phyloP scores from a whole-genome alignment of 1,284 basidiomycete genomes.

The Vanrija pseudolonga region DNA sequence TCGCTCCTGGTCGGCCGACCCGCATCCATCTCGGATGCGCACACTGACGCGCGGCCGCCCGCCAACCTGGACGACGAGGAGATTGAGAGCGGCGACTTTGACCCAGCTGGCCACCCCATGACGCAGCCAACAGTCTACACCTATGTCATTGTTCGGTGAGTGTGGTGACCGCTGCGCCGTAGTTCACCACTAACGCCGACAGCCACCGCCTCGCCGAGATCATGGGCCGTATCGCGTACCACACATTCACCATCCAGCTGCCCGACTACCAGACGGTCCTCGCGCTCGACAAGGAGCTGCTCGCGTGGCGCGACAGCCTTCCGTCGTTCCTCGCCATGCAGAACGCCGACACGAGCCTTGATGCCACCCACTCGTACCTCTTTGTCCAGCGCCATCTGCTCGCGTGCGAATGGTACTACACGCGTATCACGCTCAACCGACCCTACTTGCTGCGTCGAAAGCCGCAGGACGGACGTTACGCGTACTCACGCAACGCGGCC shows the following conservation, averaged over 20 bases:
- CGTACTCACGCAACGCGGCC: conserved; percentile 49
- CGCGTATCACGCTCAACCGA: conserved; percentile 46
- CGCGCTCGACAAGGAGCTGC: conserved; percentile 49
- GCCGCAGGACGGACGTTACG: conserved; percentile 46
- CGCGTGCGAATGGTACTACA: conserved; percentile 48
- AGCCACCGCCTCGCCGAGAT: conserved; percentile 49
- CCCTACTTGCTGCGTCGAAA: conserved; percentile 50
- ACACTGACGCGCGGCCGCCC: conserved; percentile 49
- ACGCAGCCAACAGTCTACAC: conserved; percentile 49
- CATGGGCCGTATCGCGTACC: conserved; percentile 51
- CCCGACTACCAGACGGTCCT: conserved; percentile 51
- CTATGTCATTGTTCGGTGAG: conserved; percentile 47
- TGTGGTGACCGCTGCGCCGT: neutral
- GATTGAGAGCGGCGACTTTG: conserved; percentile 46
- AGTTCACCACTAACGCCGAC: conserved; percentile 1
- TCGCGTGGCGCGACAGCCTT: conserved; percentile 46
- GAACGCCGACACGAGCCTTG: conserved; percentile 43
- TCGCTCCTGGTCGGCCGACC: conserved; percentile 50
- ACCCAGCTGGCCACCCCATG: conserved; percentile 48
- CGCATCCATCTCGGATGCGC: conserved; percentile 49
- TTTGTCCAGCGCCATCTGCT: conserved; percentile 49
- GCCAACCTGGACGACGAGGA: conserved; percentile 52
- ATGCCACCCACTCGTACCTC: conserved; percentile 42
- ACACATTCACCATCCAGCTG: conserved; percentile 51
- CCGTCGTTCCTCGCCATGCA: conserved; percentile 45